Conservation (phyloP, 2,329 filamentous ascomycete genomes). For the Colletotrichum filicis region DNA sequence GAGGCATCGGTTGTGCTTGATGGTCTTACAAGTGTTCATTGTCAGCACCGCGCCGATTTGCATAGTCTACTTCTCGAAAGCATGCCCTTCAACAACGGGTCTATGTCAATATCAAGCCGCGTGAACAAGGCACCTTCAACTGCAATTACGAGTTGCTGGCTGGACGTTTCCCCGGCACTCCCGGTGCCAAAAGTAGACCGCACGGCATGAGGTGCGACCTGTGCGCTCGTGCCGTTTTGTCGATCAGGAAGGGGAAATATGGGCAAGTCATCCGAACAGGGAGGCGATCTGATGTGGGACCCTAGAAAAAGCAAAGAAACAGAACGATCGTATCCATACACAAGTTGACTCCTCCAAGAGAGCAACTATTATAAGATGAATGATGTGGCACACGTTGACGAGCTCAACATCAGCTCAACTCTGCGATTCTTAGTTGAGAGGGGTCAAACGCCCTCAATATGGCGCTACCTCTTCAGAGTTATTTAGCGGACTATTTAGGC, state of each 20-base stretch:
- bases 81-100: too few species aligned
- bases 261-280: conserved; percentile 2
- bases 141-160: background rate
- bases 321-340: background rate
- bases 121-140: background rate
- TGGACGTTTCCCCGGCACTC: background rate
- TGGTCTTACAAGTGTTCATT: too few species aligned
- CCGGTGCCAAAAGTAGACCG: background rate
- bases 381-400: background rate
- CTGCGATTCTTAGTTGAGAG: background rate
- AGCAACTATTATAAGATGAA: background rate
- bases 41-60: too few species aligned
- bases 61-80: too few species aligned
- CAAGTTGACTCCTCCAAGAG: too few species aligned
- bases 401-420: background rate
- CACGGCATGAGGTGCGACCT: background rate
- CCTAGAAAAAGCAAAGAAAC: background rate
- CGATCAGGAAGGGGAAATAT: conserved; percentile 8
- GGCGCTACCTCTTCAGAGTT: background rate
- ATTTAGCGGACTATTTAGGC: background rate
- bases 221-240: background rate
- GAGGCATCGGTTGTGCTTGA: too few species aligned
- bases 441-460: background rate
- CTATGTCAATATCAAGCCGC: too few species aligned
- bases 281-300: background rate